A percentile compares a stretch with the other conserved stretches of the same genome.
Conservation (phyloP, 2,329 filamentous ascomycete genomes). For the Alternaria rosae region DNA sequence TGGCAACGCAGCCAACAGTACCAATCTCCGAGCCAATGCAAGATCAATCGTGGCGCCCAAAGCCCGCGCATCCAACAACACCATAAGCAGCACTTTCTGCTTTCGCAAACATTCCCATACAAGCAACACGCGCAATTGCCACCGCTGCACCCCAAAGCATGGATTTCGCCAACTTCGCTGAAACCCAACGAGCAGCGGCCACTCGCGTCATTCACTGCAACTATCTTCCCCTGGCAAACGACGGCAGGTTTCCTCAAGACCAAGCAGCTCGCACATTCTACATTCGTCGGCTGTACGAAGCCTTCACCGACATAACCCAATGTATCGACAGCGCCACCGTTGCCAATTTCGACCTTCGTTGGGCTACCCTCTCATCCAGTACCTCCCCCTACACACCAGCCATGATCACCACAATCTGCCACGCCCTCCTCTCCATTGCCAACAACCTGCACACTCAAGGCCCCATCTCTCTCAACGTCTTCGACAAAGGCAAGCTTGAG, state of each 20-base stretch:
- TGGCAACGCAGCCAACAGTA: neutral
- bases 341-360: neutral
- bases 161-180: neutral
- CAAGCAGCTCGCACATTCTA: neutral
- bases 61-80: neutral
- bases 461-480: slow-evolving; percentile 6
- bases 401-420: slow-evolving; percentile 3
- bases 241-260: slow-evolving; percentile 2
- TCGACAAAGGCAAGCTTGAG: neutral
- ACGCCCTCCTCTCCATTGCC: slow-evolving; percentile 4
- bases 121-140: neutral
- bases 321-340: slow-evolving; percentile 5
- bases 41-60: neutral
- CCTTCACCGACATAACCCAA: slow-evolving; percentile 3
- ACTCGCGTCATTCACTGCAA: neutral
- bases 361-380: neutral
- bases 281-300: neutral
- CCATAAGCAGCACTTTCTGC: neutral
- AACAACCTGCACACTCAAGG: slow-evolving; percentile 4
- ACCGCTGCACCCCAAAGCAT: neutral
- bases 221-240: neutral
- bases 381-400: neutral
- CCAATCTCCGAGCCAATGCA: neutral
- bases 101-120: neutral
- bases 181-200: neutral